A percentile compares a stretch with the other conserved stretches of the same genome.
Conservation (phyloP, 2,329 filamentous ascomycete species). For the Hortaea sp. region DNA sequence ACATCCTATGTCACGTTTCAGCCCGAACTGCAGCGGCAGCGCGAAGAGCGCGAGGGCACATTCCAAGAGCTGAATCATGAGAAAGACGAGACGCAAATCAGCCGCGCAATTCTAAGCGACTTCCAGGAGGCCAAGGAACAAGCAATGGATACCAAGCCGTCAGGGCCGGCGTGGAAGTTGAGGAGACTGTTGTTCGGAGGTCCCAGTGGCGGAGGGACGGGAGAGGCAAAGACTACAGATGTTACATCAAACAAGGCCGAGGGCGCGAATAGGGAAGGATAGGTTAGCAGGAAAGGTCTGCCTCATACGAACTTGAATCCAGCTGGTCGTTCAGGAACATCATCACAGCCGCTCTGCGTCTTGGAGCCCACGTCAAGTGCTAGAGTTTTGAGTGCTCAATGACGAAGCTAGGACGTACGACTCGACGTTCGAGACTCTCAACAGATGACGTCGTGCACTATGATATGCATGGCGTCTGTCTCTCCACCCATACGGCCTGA, state of each 20-base stretch:
- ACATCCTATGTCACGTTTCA: slow-evolving; percentile 21
- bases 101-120: slow-evolving; percentile 16
- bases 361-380: too few relatives aligned
- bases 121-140: slow-evolving; percentile 16
- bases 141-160: slow-evolving; percentile 1
- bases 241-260: not conserved
- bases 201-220: not conserved
- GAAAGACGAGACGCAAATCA: slow-evolving; percentile 9
- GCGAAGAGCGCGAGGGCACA: slow-evolving; percentile 15
- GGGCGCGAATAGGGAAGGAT: not conserved
- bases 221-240: not conserved
- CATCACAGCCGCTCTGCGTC: too few relatives aligned
- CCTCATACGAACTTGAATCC: too few relatives aligned
- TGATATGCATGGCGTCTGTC: too few relatives aligned
- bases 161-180: slow-evolving; percentile 2
- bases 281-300: not conserved
- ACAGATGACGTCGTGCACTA: too few relatives aligned
- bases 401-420: too few relatives aligned
- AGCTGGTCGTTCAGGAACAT: too few relatives aligned
- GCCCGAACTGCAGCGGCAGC: slow-evolving; percentile 20
- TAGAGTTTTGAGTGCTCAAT: too few relatives aligned
- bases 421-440: too few relatives aligned
- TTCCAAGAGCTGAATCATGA: slow-evolving; percentile 14
- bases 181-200: not conserved
- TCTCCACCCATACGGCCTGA: too few relatives aligned